Evolutionary conservation across 805 yeast genomes (phyloP).

Genomic region (Ogataea henricii): DNA sequence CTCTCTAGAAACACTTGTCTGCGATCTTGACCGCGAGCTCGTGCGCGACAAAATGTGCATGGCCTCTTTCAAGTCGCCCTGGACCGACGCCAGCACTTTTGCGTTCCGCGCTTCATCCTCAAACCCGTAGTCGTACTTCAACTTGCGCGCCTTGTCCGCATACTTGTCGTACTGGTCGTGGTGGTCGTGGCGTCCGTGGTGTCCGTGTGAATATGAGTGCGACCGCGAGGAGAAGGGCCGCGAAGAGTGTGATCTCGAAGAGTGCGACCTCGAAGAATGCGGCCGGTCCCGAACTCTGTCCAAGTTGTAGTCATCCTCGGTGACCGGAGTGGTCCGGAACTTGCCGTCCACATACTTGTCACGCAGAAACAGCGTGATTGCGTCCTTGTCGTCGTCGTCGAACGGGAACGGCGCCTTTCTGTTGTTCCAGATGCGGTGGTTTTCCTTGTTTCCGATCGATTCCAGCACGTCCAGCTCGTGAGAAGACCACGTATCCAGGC

Average conservation of each 20-base stretch:
- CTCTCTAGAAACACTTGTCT: slow-evolving; percentile 37
- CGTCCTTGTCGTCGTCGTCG: slow-evolving; percentile 68
- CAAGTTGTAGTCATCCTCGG: slow-evolving; percentile 40
- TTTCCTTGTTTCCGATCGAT: slow-evolving; percentile 62
- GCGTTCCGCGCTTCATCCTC: slow-evolving; percentile 55
- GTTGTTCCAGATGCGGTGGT: slow-evolving; percentile 67
- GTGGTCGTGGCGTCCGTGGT: slow-evolving; percentile 45
- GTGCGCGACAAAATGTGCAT: slow-evolving; percentile 50
- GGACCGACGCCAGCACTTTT: slow-evolving; percentile 61
- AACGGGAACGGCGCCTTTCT: slow-evolving; percentile 67
- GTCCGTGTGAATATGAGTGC: slow-evolving; percentile 9
- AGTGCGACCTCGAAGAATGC: slow-evolving; percentile 10
- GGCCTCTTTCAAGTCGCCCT: slow-evolving; percentile 63
- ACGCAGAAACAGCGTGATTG: slow-evolving; percentile 58
- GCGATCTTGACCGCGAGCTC: slow-evolving; percentile 49
- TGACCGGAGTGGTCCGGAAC: slow-evolving; percentile 47
- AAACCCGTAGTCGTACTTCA: slow-evolving; percentile 57
- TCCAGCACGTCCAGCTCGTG: slow-evolving; percentile 50
- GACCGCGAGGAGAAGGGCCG: slow-evolving; percentile 8
- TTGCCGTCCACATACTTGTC: slow-evolving; percentile 70
- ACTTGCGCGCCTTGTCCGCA: slow-evolving; percentile 46
- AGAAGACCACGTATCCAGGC: slow-evolving; percentile 68
- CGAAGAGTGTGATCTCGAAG: slow-evolving; percentile 5
- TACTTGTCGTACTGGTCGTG: slow-evolving; percentile 56
- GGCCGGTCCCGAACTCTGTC: background rate